Percentiles rank a stretch among this genome's conserved stretches.
Conservation (phyloP, 2,329 filamentous ascomycete genomes). For the Raffaelea albimanens region DNA sequence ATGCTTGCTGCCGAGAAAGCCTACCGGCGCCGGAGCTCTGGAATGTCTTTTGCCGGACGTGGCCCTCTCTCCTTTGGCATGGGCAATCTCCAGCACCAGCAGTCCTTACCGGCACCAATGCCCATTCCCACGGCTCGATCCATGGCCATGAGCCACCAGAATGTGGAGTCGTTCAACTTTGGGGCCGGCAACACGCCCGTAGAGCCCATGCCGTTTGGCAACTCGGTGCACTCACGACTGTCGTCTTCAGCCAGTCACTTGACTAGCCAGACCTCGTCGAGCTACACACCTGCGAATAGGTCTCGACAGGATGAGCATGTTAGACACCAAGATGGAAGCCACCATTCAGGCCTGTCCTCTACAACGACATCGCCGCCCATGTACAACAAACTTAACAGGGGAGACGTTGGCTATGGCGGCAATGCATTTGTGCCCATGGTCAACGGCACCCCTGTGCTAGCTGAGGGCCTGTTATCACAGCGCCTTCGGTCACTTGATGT, state of each 20-base stretch:
- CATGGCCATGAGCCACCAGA: background rate
- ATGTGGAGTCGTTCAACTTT: conserved; percentile 13
- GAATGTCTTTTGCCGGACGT: conserved; percentile 22
- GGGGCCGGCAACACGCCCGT: conserved; percentile 23
- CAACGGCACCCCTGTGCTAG: conserved; percentile 28
- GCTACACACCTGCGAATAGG: background rate
- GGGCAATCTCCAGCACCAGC: conserved; percentile 19
- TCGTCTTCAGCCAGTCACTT: conserved; percentile 21
- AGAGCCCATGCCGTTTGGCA: conserved; percentile 44
- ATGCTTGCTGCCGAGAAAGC: conserved; percentile 51
- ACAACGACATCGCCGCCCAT: conserved; percentile 15
- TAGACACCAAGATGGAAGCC: too few relatives aligned
- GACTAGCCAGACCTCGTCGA: conserved; percentile 20
- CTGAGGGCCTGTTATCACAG: conserved; percentile 62
- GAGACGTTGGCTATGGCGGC: conserved; percentile 54
- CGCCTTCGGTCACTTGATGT: conserved; percentile 55
- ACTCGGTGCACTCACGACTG: conserved; percentile 23
- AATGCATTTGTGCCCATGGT: conserved; percentile 31
- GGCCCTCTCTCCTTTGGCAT: conserved; percentile 5
- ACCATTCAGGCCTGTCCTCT: too few relatives aligned
- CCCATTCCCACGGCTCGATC: background rate
- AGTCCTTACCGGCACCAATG: conserved; percentile 6
- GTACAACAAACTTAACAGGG: conserved; percentile 62
- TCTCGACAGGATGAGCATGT: background rate
- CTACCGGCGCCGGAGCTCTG: conserved; percentile 47